phyloP scores from a whole-genome alignment of 2,329 filamentous ascomycete species.

The Trichoderma asperellum region DNA sequence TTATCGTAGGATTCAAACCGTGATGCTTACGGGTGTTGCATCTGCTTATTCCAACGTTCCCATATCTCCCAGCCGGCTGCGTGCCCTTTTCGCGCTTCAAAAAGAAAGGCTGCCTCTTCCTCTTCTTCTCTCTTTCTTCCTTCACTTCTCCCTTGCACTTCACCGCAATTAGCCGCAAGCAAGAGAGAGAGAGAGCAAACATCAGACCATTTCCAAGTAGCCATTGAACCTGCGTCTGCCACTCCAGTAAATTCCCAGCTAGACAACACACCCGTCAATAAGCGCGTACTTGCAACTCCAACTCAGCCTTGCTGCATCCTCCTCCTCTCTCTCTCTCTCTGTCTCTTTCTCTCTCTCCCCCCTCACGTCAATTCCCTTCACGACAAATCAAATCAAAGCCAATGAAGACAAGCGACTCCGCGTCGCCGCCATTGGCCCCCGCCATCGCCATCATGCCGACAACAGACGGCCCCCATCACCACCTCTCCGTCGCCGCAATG shows the following conservation, averaged over 20 bases:
- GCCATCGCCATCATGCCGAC: background rate
- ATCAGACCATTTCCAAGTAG: background rate
- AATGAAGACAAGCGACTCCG: constrained; percentile 21
- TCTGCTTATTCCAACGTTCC: background rate
- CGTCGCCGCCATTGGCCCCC: background rate
- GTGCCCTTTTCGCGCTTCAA: background rate
- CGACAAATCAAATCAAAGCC: background rate
- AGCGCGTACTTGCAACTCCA: background rate
- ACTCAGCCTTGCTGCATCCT: background rate
- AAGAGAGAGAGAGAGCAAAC: background rate
- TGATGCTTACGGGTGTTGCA: background rate
- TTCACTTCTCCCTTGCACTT: background rate
- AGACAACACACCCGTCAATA: background rate
- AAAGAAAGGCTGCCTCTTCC: background rate
- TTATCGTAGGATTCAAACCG: background rate
- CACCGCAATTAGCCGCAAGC: background rate
- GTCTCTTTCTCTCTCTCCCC: too few species aligned
- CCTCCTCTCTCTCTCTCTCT: too few species aligned
- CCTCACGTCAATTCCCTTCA: too few species aligned
- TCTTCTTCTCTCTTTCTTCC: background rate
- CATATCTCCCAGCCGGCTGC: background rate
- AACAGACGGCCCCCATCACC: background rate
- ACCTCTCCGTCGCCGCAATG: background rate
- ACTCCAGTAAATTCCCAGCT: background rate
- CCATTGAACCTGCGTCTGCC: background rate